Evolutionary conservation across 106 monocot species (phyloP), one percentile per base, ranked within the genome.

Genomic region (Apostasia shenzhenica): DNA sequence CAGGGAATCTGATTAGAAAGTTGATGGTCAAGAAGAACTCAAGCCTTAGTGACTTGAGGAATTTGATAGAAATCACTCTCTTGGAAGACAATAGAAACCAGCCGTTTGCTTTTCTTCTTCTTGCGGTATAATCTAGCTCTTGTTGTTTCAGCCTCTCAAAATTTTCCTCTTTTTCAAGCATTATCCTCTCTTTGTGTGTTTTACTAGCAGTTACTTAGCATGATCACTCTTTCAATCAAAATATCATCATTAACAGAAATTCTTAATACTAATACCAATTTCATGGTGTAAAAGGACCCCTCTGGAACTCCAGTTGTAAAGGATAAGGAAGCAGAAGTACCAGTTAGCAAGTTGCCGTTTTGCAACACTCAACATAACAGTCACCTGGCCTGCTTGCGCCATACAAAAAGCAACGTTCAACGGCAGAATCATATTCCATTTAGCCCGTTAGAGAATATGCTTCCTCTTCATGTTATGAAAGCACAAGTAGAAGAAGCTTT

Each of bases 361-460:
- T 91, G 79, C 81, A 94, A 85, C 76, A 86, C 78, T 70, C 80
- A 81, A 70, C 48, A 70, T 3, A 77, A 83, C 13, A 67, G 78
- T 49, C 70, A 77, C 59, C 85, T 94, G 2, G 88, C 85, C 8
- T 91, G 85, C 70, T 70, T 95, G 54, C 91, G 94, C 11, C 81
- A 79, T 4, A 61, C 66, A 46, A 91, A 81, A 70, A 94, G 73
- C 63, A 7, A 59, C 13, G 44, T 61, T 7, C 78, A 82, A 66
- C 59, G 49, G 14, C 67, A 70, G 45, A 54, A 78, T 49, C 80
- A 81, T 44, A 41, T 73, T 39, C 94, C 91, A 45, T 78, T 95
- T 57, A 61, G 76, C 45, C 68, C 88, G 26, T 58, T 95, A 73
- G 95, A 95, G 67, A 95, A 91, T 60, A 88, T 60, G 26, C 66